Evolutionary conservation across 805 yeast genomes (phyloP).

Genomic region (Monosporozyma servazzii): DNA sequence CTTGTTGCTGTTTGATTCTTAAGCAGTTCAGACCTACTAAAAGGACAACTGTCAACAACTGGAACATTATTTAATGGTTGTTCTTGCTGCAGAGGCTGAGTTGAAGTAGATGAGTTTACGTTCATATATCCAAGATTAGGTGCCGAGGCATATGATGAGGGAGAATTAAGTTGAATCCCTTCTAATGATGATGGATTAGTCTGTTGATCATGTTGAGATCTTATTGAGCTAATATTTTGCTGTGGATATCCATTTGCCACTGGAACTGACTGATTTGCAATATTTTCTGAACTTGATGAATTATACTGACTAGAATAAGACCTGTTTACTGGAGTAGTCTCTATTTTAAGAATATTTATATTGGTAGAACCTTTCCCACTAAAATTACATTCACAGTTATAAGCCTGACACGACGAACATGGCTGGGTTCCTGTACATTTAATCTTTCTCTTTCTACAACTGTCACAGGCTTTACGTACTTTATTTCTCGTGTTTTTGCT

Average conservation of each 20-base stretch:
- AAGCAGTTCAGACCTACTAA: background rate
- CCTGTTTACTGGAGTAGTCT: background rate
- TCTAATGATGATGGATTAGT: background rate
- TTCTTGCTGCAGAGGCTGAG: background rate
- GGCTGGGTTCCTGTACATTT: constrained; percentile 29
- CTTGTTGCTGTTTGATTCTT: background rate
- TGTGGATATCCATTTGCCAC: background rate
- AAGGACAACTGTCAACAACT: background rate
- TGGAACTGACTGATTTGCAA: background rate
- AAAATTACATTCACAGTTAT: constrained; percentile 24
- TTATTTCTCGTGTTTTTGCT: constrained; percentile 3
- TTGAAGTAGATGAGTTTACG: background rate
- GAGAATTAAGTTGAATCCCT: background rate
- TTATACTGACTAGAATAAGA: background rate
- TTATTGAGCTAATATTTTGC: background rate
- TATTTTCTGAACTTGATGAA: background rate
- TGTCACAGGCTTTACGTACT: constrained; percentile 23
- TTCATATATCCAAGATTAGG: background rate
- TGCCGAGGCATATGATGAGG: background rate
- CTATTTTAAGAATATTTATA: background rate
- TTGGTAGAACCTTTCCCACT: background rate
- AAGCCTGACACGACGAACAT: constrained; percentile 26
- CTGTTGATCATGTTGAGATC: background rate
- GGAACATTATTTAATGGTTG: background rate
- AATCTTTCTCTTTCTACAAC: constrained; percentile 28